Evolutionary conservation across 257 asterid species (phyloP), one percentile per base, ranked within the genome.

Genomic region (Orobanche coerulescens): DNA sequence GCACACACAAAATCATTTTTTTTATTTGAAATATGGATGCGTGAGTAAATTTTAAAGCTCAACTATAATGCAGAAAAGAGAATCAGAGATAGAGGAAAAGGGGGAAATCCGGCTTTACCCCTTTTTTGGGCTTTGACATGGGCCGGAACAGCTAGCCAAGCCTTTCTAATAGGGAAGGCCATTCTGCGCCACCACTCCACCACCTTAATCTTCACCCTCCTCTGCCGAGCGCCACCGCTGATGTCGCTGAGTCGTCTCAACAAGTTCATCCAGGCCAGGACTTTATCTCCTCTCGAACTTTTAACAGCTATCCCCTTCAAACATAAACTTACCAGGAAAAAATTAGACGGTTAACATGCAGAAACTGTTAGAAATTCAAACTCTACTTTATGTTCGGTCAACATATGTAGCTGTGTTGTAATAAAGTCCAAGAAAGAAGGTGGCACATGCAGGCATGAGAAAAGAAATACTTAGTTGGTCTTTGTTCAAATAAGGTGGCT

Each of bases 151-250:
- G 86, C 52, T 58, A 76, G 68, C 92, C 88, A 84, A 62, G 74
- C 94, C 66, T 86, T 79, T 39, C 92, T 69, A 37, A 89, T 86
- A 20, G 97, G 97, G 61, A 86, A 86, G 11, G 78, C 90, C 71
- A 89, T 78, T 64, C 81, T 89, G 30, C 77, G 84, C 92, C 86
- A 84, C 90, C 79, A 84, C 69, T 84, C 87, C 82, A 77, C 80
- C 70, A 72, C 83, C 81, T 76, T 75, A 20, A 62, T 70, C 81
- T 64, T 83, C 65, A 72, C 78, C 76, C 70, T 89, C 79, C 71
- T 64, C 83, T 78, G 84, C 76, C 83, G 61, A 30, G 54, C 63
- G 42, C 83, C 74, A n/a, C n/a, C n/a, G n/a, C n/a, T n/a, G n/a
- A n/a, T n/a, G 62, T 79, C 76, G 64, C 94, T 84, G 49, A 84